Base-by-base conservation (phyloP, 2,329 filamentous ascomycete species). In the Immersiporthe knoxdaviesiana region DNA sequence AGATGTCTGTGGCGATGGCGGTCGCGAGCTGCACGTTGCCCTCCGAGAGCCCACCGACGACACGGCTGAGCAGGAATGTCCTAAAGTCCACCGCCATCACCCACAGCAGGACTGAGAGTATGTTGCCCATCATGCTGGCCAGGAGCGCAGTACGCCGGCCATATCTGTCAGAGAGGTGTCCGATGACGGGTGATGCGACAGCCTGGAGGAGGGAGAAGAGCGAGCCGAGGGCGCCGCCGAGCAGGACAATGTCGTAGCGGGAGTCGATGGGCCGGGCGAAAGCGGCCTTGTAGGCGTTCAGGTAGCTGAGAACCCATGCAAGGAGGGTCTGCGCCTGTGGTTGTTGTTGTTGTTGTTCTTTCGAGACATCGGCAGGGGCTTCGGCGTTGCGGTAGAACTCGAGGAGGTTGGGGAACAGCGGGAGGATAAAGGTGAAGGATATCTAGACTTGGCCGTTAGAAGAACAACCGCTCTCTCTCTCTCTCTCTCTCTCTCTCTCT, bases 351-450 rank as follows among this genome's bases (percentile, higher is more conserved):
- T 35, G 35, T 35, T 35, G 81, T 67, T 82, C 82, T 63, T 78
- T 75, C 18, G 79, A 78, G 56, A 81, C 76, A 66, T 80, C 75
- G n/a, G 82, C 76, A 32, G 84, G 82, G 54, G 87, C 86, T 81
- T 97, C 94, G 80, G 90, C 89, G 77, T 93, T 90, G 81, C 93
- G 92, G 83, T 98, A 99, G 87, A 97, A 98, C 76, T 97, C 92
- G 80, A 98, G 91, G 59, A 99, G 91, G 69, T 94, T 94, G 10
- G 94, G 96, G 78, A 98, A 99, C 47, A 99, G 88, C 0, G 96
- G 96, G 11, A 99, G 90, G 78, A 98, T 98, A 78, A 99, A 97
- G 39, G 96, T 99, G 80, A 99, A 99, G 68, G 95, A 97, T 76
- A 98, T 93, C 95, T 97, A 72, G 44, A 41, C 16, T 37, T 63